These are phyloP conservation scores for Fusarium avenaceum DNA, from an alignment of 2,329 filamentous ascomycete species.

Conservation along the genomic window DNA sequence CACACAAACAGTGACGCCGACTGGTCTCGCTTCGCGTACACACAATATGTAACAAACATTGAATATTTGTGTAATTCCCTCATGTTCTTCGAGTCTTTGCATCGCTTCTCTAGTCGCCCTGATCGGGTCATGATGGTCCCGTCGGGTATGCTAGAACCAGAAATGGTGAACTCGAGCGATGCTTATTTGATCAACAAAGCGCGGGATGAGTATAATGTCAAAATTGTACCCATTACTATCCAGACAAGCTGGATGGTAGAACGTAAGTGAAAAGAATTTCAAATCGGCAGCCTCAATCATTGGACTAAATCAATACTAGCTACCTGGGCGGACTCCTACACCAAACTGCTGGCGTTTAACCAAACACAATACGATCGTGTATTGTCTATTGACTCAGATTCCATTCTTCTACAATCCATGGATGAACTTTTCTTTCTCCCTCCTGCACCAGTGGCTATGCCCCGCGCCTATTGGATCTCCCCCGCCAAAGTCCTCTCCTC, in stretches of 20 bases:
- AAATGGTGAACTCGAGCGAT: conserved; percentile 46
- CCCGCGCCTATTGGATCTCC: conserved; percentile 78
- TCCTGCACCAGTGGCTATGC: conserved; percentile 72
- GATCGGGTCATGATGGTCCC: conserved; percentile 63
- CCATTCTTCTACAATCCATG: conserved; percentile 71
- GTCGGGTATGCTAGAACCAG: conserved; percentile 52
- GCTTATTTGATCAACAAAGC: conserved; percentile 57
- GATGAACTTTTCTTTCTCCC: conserved; percentile 80
- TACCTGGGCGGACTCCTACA: conserved; percentile 74
- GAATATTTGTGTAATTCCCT: conserved; percentile 64
- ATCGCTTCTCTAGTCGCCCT: conserved; percentile 57
- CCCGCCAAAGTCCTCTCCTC: conserved; percentile 69
- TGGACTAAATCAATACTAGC: conserved; percentile 41
- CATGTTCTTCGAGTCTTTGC: conserved; percentile 63
- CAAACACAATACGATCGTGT: conserved; percentile 69
- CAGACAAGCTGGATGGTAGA: conserved; percentile 54
- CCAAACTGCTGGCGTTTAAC: conserved; percentile 78
- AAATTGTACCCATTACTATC: conserved; percentile 57
- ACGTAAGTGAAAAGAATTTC: conserved; percentile 46
- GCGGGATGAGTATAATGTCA: conserved; percentile 60
- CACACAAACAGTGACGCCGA: not conserved
- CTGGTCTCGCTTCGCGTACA: conserved; percentile 58
- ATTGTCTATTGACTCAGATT: conserved; percentile 71
- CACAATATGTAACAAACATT: conserved; percentile 62
- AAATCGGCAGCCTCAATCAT: not conserved